These are phyloP conservation scores for Septoria petroselini DNA, from an alignment of 2,329 filamentous ascomycete genomes.

Conservation along the genomic window DNA sequence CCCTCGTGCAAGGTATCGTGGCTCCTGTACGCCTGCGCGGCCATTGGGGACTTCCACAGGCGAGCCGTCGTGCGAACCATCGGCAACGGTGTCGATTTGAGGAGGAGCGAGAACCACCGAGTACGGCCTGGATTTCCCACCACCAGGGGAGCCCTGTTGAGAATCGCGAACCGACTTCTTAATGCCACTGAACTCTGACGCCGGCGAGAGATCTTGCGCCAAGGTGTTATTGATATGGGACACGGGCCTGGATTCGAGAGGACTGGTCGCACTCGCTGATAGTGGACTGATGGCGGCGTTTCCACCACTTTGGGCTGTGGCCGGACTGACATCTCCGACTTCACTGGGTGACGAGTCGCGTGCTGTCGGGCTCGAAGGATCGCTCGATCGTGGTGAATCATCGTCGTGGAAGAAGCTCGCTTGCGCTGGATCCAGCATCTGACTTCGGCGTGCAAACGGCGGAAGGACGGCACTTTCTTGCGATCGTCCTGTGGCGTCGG, in stretches of 20 bases:
- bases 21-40: conserved; percentile 3
- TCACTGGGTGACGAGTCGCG: conserved; percentile 24
- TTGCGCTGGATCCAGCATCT: conserved; percentile 33
- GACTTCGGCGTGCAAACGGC: conserved; percentile 38
- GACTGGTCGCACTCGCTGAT: conserved; percentile 19
- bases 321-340: conserved; percentile 28
- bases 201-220: conserved; percentile 4
- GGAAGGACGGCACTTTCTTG: conserved; percentile 36
- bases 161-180: conserved; percentile 8
- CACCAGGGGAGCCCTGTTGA: conserved; percentile 1
- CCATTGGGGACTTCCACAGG: conserved; percentile 12
- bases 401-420: conserved; percentile 30
- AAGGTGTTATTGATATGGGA: conserved; percentile 19
- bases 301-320: conserved; percentile 23
- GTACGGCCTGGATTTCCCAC: conserved; percentile 16
- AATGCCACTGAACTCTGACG: conserved; percentile 9
- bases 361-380: conserved; percentile 23
- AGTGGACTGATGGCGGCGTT: conserved; percentile 18
- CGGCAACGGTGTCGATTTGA: conserved; percentile 21
- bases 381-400: conserved; percentile 29
- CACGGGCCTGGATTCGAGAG: conserved; percentile 19
- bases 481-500: conserved; percentile 24
- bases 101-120: conserved; percentile 22
- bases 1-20: conserved; percentile 13
- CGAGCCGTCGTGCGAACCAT: conserved; percentile 22